Evolutionary conservation across 345 rosid genomes (phyloP).

Genomic region (Lenwebbia sp.): DNA sequence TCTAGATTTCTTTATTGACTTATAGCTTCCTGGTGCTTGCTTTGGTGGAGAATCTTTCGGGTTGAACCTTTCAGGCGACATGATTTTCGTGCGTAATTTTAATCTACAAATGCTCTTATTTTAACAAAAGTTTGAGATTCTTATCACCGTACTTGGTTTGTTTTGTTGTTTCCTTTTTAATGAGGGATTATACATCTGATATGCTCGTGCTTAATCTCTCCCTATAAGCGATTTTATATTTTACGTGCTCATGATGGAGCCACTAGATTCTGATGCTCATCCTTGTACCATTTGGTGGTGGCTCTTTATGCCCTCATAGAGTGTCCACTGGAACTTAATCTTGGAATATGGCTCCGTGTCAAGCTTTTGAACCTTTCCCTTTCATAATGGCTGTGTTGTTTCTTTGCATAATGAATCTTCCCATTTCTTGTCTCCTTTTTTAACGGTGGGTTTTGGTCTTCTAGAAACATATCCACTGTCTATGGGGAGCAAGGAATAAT

Average conservation of each 20-base stretch:
- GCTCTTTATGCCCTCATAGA: conserved; percentile 27
- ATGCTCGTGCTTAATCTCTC: conserved; percentile 8
- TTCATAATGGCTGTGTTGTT: conserved; percentile 29
- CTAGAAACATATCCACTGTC: conserved; percentile 8
- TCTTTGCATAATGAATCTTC: conserved; percentile 42
- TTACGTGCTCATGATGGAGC: conserved; percentile 9
- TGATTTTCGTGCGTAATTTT: conserved; percentile 17
- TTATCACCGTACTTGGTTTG: conserved; percentile 1
- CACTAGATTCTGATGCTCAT: conserved; percentile 46
- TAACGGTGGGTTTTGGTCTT: background rate
- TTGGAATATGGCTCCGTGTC: conserved; percentile 5
- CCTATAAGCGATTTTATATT: background rate
- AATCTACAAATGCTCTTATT: conserved; percentile 28
- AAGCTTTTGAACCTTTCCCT: conserved; percentile 6
- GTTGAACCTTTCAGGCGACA: conserved; percentile 3
- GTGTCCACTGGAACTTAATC: conserved; percentile 57
- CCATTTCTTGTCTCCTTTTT: conserved; percentile 18
- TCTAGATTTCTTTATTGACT: background rate
- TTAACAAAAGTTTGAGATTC: background rate
- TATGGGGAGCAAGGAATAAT: conserved; percentile 29
- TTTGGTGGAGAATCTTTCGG: conserved; percentile 20
- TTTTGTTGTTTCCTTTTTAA: conserved; percentile 1
- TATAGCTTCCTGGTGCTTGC: background rate
- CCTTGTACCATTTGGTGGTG: conserved; percentile 27
- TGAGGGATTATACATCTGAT: background rate